Conservation (phyloP, 352 stramenopile species). For the Phytophthora cactorum region DNA sequence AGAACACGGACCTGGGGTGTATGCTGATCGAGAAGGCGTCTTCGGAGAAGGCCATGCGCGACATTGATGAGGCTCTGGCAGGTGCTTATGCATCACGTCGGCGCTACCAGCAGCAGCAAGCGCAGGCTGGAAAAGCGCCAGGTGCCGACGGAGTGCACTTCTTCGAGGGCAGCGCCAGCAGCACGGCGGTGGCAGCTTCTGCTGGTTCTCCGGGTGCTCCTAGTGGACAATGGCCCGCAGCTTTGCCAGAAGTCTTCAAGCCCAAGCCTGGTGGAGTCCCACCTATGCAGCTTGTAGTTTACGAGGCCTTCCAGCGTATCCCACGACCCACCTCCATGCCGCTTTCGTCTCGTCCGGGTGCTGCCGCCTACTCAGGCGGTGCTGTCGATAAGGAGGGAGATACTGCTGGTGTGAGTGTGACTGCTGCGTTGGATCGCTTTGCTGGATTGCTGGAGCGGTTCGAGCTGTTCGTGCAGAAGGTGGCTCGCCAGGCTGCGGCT, state of each 20-base stretch:
- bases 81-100: constrained; percentile 83
- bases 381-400: constrained; percentile 53
- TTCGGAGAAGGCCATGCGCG: constrained; percentile 98
- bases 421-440: constrained; percentile 81
- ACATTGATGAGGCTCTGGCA: constrained; percentile 97
- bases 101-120: constrained; percentile 86
- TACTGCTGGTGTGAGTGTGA: constrained; percentile 66
- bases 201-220: constrained; percentile 44
- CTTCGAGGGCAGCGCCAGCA: constrained; percentile 68
- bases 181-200: constrained; percentile 34
- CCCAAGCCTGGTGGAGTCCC: constrained; percentile 93
- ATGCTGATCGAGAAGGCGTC: constrained; percentile 99
- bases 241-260: constrained; percentile 94
- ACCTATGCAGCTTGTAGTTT: constrained; percentile 95
- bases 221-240: constrained; percentile 62
- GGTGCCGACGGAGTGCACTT: constrained; percentile 64
- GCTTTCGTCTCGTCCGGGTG: constrained; percentile 58
- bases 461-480: constrained; percentile 88
- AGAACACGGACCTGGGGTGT: constrained; percentile 99
- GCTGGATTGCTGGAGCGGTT: constrained; percentile 87
- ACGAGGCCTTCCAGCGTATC: constrained; percentile 98
- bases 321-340: constrained; percentile 92
- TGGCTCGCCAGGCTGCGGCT: constrained; percentile 75
- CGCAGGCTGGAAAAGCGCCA: constrained; percentile 80
- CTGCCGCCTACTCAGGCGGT: constrained; percentile 37